phyloP scores from a whole-genome alignment of 805 yeast species.

The Diddensiella santjacobensis region DNA sequence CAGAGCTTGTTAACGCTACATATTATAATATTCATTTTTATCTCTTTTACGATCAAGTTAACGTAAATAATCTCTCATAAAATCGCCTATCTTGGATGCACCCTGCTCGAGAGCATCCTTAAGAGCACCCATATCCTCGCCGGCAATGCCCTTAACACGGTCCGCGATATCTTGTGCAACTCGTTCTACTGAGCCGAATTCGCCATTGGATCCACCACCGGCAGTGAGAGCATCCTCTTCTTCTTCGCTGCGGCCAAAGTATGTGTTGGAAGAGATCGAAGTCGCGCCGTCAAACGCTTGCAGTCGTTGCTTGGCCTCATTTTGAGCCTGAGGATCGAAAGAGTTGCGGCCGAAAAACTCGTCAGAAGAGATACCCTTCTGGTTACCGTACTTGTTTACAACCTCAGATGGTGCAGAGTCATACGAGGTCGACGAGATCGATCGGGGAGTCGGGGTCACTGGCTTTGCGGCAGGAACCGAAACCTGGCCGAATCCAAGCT shows the following conservation, averaged over 20 bases:
- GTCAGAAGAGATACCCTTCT: conserved; percentile 94
- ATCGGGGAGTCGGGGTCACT: conserved; percentile 12
- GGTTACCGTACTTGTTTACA: conserved; percentile 67
- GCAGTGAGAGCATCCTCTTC: conserved; percentile 33
- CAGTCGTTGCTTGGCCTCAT: conserved; percentile 78
- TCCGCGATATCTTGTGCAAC: conserved; percentile 61
- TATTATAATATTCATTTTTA: background rate
- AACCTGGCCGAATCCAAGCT: conserved; percentile 87
- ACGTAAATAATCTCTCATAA: conserved; percentile 79
- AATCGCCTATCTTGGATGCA: conserved; percentile 81
- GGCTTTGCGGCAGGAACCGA: conserved; percentile 34
- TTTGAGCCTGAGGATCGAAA: conserved; percentile 70
- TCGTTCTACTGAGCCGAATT: conserved; percentile 45
- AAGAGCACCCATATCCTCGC: conserved; percentile 82
- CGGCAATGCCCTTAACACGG: conserved; percentile 68
- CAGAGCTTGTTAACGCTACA: background rate
- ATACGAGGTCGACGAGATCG: conserved; percentile 16
- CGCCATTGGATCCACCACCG: conserved; percentile 30
- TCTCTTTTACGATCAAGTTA: conserved; percentile 14
- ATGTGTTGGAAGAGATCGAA: conserved; percentile 85
- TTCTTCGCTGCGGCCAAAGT: conserved; percentile 81
- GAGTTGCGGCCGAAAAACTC: conserved; percentile 87
- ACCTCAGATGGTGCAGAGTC: conserved; percentile 26
- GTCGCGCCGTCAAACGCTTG: conserved; percentile 82
- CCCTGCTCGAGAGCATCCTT: conserved; percentile 93